Base-by-base conservation (phyloP, 1,139 yeast species). In the Suhomyces wounanorum region DNA sequence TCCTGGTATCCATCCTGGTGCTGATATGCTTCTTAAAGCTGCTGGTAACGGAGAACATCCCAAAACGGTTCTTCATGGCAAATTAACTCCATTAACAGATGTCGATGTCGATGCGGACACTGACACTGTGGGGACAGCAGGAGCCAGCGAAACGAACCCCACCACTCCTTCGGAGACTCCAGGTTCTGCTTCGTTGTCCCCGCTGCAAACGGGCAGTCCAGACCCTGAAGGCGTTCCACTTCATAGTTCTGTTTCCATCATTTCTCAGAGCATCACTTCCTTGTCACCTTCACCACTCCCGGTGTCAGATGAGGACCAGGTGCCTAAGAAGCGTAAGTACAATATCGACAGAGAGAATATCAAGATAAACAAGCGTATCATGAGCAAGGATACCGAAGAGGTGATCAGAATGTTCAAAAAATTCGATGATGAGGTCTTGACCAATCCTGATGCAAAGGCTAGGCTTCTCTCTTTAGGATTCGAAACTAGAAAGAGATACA, bases 391-490 rank as follows among this genome's bases (percentile, higher is more conserved):
- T 36, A 59, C 62, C 30, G 59, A 51, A 14, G 58, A 58, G 18
- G 62, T 59, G 28, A 55, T 59, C 26, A 50, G 54, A 9, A 58
- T 59, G 60, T 59, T 59, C 54, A 58, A 58, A 47, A 59, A 58
- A 48, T 59, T 59, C 46, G 62, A 59, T 43, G 56, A 56, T 6
- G 62, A 59, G 25, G 61, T 59, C n/a, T 50, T 59, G 42, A 54
- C 59, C 23, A 59, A 59, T 44, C 52, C 57, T 3, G 59, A 53
- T 13, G 62, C 62, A 14, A 59, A 56, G 18, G 51, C 57, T 2
- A 46, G 61, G 18, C 56, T 59, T n/a, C 52, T 59, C 9, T 49
- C 55, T 31, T 47, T 59, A 10, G 61, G 61, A 2, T 59, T 59
- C 37, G 62, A 59, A 35, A 59, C 62, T 6, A 43, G 62, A 31